phyloP scores from a whole-genome alignment of 306 rosid species.

The Herpetospermum pedunculosum region DNA sequence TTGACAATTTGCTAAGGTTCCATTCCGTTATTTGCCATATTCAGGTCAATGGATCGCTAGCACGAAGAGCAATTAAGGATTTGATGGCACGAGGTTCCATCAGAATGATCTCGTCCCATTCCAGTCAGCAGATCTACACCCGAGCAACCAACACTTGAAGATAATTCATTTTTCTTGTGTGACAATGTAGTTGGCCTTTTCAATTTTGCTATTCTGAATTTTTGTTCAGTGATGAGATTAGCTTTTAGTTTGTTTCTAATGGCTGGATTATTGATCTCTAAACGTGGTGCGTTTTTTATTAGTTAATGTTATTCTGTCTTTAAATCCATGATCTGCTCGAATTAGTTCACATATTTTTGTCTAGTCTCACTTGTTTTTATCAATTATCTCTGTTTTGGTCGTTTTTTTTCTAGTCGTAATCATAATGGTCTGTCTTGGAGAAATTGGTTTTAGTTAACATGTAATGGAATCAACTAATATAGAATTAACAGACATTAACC shows the following conservation, averaged over 20 bases:
- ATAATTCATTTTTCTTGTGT: not conserved
- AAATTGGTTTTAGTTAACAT: too few relatives aligned
- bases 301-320: not conserved
- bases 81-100: slow-evolving; percentile 8
- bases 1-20: not conserved
- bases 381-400: too few relatives aligned
- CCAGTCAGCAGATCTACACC: slow-evolving; percentile 14
- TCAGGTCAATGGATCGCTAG: slow-evolving; percentile 6
- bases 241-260: not conserved
- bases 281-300: not conserved
- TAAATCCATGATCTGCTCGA: too few relatives aligned
- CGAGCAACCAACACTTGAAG: slow-evolving; percentile 8
- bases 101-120: slow-evolving; percentile 5
- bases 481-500: too few relatives aligned
- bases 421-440: too few relatives aligned
- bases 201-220: not conserved
- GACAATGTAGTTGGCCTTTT: not conserved
- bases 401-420: too few relatives aligned
- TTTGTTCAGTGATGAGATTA: not conserved
- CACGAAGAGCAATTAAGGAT: slow-evolving; percentile 11
- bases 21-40: not conserved
- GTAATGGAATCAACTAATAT: too few relatives aligned
- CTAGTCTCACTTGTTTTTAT: too few relatives aligned
- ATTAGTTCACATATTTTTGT: too few relatives aligned
- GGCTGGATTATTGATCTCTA: not conserved